Base-by-base conservation (phyloP, 768 basidiomycete genomes). In the Jaapia argillacea region DNA sequence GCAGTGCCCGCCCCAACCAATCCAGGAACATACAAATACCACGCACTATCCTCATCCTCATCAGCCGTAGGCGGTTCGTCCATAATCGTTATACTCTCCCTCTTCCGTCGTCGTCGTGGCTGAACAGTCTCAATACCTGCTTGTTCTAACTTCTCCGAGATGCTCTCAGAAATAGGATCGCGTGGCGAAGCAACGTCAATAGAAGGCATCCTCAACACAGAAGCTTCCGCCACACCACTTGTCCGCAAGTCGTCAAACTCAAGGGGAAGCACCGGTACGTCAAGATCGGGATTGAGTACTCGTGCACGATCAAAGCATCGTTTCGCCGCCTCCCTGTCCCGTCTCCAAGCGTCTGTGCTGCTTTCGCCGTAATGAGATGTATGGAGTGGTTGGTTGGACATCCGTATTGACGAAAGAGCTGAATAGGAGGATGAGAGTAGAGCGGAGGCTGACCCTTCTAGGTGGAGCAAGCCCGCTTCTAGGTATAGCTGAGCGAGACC, bases 1-100 rank as follows among this genome's bases (percentile, higher is more conserved):
- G 86, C 86, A 18, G 85, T 87, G n/a, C 85, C 86, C 21, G 85
- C 86, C 6, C 86, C 86, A 5, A 89, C 78, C 48, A 89, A 58
- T 21, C 83, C 79, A 3, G 86, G 86, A 31, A 89, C 64, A 47
- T 85, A 84, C 40, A 88, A 52, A 52, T 85, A 88, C 86, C 86
- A 89, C 20, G 83, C 71, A 58, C 68, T 74, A 44, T 86, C 83
- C 28, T 81, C 66, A 26, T 80, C 78, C 5, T 71, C 54, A 45
- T 71, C 71, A 36, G 68, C 58, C 26, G 64, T 67, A 16, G 71
- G 45, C 22, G 69, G 55, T 49, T 72, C 58, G 46, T 77, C 79
- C 33, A 79, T 76, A 53, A 79, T 75, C 28, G 16, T 33, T 10
- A 33, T 33, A 10, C 10, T 33, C 16, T 16, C 28, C 16, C 28